Percentiles rank a stretch among this genome's conserved stretches.
These are phyloP conservation scores for Moesziomyces antarcticus DNA, from an alignment of 1,284 basidiomycete species.

Conservation along the genomic window DNA sequence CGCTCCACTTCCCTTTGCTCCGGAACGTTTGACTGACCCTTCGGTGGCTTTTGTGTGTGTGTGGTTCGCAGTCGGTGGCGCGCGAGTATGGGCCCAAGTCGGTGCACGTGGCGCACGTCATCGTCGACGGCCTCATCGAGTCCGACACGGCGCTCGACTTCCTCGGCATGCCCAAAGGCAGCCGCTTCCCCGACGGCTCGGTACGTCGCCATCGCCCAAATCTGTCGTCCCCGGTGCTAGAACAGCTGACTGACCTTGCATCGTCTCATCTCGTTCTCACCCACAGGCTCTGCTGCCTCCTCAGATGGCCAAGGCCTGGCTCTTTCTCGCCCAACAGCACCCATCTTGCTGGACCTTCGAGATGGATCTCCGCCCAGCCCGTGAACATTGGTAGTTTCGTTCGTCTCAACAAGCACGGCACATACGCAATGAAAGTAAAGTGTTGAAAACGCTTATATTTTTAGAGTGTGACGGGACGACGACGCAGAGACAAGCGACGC, in stretches of 20 bases:
- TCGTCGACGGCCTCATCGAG: constrained; percentile 59
- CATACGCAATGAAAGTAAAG: constrained; percentile 7
- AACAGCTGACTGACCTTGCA: not conserved
- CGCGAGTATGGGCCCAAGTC: constrained; percentile 45
- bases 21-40: not conserved
- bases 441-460: constrained; percentile 51
- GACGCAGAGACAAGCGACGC: constrained; percentile 38
- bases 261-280: not conserved
- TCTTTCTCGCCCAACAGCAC: constrained; percentile 58
- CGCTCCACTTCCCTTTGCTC: not conserved
- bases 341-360: constrained; percentile 54
- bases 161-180: constrained; percentile 46
- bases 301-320: constrained; percentile 61
- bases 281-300: constrained; percentile 42
- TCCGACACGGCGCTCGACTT: constrained; percentile 43
- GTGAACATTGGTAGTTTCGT: constrained; percentile 44
- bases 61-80: constrained; percentile 35
- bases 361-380: constrained; percentile 55
- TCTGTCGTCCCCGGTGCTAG: not conserved
- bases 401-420: too few relatives aligned
- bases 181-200: constrained; percentile 42
- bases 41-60: not conserved
- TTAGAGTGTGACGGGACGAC: constrained; percentile 18
- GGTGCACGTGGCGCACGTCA: constrained; percentile 55
- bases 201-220: constrained; percentile 16